Conservation (phyloP, 208 protist genomes). For the Blastocrithidia nonstop region DNA sequence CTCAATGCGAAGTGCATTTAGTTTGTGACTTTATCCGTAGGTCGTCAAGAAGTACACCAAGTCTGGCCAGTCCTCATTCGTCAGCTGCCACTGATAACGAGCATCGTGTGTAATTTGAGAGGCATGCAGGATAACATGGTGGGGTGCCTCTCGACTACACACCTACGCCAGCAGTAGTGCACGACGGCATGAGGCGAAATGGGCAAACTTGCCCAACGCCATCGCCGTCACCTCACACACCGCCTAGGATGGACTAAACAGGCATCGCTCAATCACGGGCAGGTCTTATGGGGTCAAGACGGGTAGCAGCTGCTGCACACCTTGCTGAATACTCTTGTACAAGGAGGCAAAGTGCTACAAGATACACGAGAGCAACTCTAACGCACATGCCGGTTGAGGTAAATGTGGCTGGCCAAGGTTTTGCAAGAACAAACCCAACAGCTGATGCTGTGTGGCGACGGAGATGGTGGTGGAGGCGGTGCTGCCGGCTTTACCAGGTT, state of each 20-base stretch:
- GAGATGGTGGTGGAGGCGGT: constrained; percentile 61
- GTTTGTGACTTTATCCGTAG: constrained; percentile 40
- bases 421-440: constrained; percentile 67
- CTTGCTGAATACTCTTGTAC: constrained; percentile 76
- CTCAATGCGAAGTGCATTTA: constrained; percentile 38
- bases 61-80: constrained; percentile 56
- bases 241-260: constrained; percentile 48
- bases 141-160: constrained; percentile 19
- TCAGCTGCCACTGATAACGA: constrained; percentile 27
- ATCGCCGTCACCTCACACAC: constrained; percentile 64
- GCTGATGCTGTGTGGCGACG: constrained; percentile 77
- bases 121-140: too few relatives aligned
- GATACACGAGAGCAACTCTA: constrained; percentile 55
- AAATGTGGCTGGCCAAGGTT: constrained; percentile 34
- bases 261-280: constrained; percentile 26
- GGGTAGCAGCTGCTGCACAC: constrained; percentile 58
- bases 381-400: constrained; percentile 26
- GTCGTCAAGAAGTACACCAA: constrained; percentile 56
- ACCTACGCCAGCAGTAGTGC: constrained; percentile 62
- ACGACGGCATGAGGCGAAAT: constrained; percentile 62
- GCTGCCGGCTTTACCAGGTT: constrained; percentile 53
- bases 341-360: constrained; percentile 66
- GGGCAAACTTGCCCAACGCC: constrained; percentile 45
- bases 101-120: too few relatives aligned
- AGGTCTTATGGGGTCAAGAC: constrained; percentile 49